Evolutionary conservation across 2,329 filamentous ascomycete species (phyloP).

Genomic region (Spiromastix sp.): DNA sequence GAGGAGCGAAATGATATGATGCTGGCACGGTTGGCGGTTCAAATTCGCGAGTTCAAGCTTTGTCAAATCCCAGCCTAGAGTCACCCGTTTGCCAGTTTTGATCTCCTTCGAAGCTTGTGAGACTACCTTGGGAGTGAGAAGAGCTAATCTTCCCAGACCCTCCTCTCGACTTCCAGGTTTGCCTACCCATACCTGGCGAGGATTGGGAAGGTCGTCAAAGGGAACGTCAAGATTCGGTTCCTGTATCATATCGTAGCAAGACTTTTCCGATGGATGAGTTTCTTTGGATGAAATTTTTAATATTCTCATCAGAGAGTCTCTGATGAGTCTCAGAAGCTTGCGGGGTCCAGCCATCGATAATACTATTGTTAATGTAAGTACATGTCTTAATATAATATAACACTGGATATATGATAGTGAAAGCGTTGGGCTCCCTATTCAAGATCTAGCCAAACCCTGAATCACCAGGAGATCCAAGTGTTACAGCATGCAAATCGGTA

Average conservation of each 20-base stretch:
- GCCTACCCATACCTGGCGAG: constrained; percentile 39
- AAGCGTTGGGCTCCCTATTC: no score
- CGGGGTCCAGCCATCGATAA: no score
- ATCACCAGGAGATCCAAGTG: no score
- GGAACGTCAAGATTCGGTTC: constrained; percentile 19
- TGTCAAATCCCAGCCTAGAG: constrained; percentile 45
- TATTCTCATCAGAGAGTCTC: no score
- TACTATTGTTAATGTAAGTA: no score
- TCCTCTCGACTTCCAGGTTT: constrained; percentile 39
- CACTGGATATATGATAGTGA: no score
- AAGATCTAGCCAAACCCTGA: no score
- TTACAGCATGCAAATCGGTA: no score
- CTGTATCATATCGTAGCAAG: constrained; percentile 3
- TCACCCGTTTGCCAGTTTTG: constrained; percentile 40
- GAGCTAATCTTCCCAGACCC: constrained; percentile 41
- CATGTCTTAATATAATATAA: no score
- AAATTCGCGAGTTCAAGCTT: constrained; percentile 48
- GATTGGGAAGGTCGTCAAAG: constrained; percentile 39
- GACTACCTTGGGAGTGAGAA: constrained; percentile 44
- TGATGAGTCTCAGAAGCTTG: no score
- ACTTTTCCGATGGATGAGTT: no score
- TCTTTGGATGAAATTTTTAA: no score
- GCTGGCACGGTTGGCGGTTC: constrained; percentile 40
- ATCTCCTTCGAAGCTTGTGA: constrained; percentile 42
- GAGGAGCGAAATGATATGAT: constrained; percentile 41